Base-by-base conservation (phyloP, 371 early-diverging fungal genomes). In the Chytridiales sp. region DNA sequence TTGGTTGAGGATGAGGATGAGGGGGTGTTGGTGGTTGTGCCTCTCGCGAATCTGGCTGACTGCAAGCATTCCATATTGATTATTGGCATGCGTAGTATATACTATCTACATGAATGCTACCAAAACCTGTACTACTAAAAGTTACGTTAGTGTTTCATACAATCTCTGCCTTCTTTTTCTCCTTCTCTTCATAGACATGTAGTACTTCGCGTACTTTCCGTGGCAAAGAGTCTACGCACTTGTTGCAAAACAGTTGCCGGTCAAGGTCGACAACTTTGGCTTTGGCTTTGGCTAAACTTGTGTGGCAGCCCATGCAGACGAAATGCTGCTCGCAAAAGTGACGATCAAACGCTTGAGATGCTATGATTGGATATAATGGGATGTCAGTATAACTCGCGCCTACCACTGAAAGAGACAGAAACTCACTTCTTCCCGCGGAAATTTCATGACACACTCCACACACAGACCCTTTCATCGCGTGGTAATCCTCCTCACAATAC, bases 401-500 rank as follows among this genome's bases (percentile, higher is more conserved):
- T n/a, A n/a, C n/a, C n/a, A n/a, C n/a, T n/a, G n/a, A 55, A 40
- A 54, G 13, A 24, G 22, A 4, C 4, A 31, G 22, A 3, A 9
- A 43, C 63, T 56, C 67, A 75, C 78, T 56, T 13, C 59, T 50
- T 8, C 78, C 80, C 24, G 26, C 26, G 1, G 62, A 63, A 8
- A 67, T 36, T 44, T 73, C 56, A 17, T 50, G 39, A 51, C 79
- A 78, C 29, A 61, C 34, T 2, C 50, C 69, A 47, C 80, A 79
- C 21, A 69, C 52, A 13, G 66, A 56, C 2, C 75, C 76, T 17
- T 62, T 61, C 8, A 62, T 34, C 60, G 74, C 72, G 39, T 69
- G 64, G 56, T 71, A 79, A 34, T 79, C 78, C 40, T 48, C 31
- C 60, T 67, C 73, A 52, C 76, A 76, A 46, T 74, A 72, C 1